Base-by-base conservation (phyloP, 805 yeast genomes). In the Saturnispora serradocipensis region DNA sequence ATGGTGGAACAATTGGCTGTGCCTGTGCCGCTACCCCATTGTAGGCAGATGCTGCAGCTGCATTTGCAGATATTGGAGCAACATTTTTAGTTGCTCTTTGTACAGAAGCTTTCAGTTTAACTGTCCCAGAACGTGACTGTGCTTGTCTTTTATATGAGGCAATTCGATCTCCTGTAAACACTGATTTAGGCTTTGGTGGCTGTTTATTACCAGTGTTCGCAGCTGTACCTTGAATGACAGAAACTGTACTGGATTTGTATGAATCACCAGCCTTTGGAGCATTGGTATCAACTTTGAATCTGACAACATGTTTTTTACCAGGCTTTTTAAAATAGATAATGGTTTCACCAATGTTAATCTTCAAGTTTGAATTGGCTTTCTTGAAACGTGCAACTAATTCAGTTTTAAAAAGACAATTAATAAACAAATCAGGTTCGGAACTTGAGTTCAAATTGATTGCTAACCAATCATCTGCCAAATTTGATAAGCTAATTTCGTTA, bases 251-350 rank as follows among this genome's bases (percentile, higher is more conserved):
- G 3, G 97, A 88, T 70, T 93, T 93, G 72, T 93, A 93, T 10
- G 70, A 54, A 65, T 93, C 98, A 43, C 86, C 74, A 56, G 77
- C 65, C 10, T 59, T 61, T 10, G 95, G 95, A 28, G 85, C 83
- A n/a, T 78, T 63, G 11, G 73, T 74, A 45, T 84, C 84, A 40
- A 75, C 66, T 48, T 75, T 79, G 61, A 85, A 80, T 66, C 86
- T 89, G 58, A 93, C 85, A 8, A 76, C 66, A 54, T 89, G 93
- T 25, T 73, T 62, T 65, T 80, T 83, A 2, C 95, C 95, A 1
- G 97, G 88, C 66, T 93, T 93, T 76, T 91, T 93, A 69, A 84
- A 87, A 68, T 93, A 93, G 55, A 79, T 77, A 53, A 93, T 77
- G 0, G 86, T 77, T 3, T 86, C 77, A 2, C 84, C 90, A 56